Percentiles rank a stretch among this genome's conserved stretches.
Evolutionary conservation across 108 stramenopile genomes (phyloP).

Genomic region (Cyclotella distinguenda): DNA sequence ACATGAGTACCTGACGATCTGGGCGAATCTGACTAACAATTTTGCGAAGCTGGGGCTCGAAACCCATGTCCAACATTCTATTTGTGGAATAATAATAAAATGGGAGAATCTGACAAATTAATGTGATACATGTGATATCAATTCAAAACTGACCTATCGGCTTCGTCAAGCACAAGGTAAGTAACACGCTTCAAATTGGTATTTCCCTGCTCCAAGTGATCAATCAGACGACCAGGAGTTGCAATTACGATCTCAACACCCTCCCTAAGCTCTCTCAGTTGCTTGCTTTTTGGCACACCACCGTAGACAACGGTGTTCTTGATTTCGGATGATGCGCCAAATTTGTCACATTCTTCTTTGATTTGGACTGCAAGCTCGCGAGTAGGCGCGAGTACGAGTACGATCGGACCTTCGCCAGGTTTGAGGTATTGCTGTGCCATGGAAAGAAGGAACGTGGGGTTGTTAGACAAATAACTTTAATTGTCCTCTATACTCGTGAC

Average conservation of each 20-base stretch:
- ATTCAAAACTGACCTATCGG: constrained; percentile 48
- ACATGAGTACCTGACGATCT: constrained; percentile 99
- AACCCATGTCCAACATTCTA: constrained; percentile 98
- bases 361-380: constrained; percentile 99
- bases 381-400: constrained; percentile 96
- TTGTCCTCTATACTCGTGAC: too few relatives aligned
- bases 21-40: constrained; percentile 95
- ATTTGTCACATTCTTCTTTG: constrained; percentile 99
- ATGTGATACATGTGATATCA: background rate
- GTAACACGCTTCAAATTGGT: constrained; percentile 96
- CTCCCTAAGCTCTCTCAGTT: constrained; percentile 70
- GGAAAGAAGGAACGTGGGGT: constrained; percentile 10
- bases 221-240: constrained; percentile 98
- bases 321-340: constrained; percentile 91
- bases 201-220: constrained; percentile 93
- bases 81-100: constrained; percentile 1
- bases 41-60: constrained; percentile 97
- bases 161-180: constrained; percentile 97
- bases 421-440: constrained; percentile 92
- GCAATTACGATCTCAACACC: constrained; percentile 98
- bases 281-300: constrained; percentile 90
- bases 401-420: constrained; percentile 98
- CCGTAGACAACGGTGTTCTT: constrained; percentile 99
- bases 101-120: background rate
- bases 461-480: background rate